Base-by-base conservation (phyloP, 2,329 filamentous ascomycete species). In the Colletotrichum eremochloae region DNA sequence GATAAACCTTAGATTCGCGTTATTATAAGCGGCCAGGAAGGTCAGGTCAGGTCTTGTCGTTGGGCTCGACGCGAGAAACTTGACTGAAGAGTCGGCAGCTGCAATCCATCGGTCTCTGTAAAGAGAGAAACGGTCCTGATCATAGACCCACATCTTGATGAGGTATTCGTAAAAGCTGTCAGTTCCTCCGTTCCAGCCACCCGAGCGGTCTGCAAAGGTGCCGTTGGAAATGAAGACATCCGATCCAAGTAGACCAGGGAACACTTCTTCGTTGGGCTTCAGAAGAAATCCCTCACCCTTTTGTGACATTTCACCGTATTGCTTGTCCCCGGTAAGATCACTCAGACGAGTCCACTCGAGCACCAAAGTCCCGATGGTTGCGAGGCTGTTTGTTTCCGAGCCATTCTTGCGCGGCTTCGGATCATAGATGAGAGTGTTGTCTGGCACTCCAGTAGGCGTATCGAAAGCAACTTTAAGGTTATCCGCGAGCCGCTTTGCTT, bases 91-190 rank as follows among this genome's bases (percentile, higher is more conserved):
- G 76, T 97, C 91, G 64, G 91, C 93, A 2, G 94, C 94, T 0
- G 86, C 79, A 53, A 94, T 83, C 94, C 94, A 97, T 60, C 90
- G 89, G 74, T 95, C 91, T 76, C 87, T 90, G 82, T 96, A 94
- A 3, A 81, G 74, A 1, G 77, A 81, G 77, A 93, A 97, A 3
- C 89, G 86, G 7, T 80, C 76, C 0, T 89, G 86, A 78, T 96
- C 92, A 80, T 97, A 97, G 67, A 96, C 81, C 77, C 91, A 97
- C 93, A 96, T 96, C 85, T 97, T 97, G 81, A 97, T 92, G 42
- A 97, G 88, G 77, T 97, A 97, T 82, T 97, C 94, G 82, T 97
- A 97, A 82, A 92, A 97, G 55, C 91, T 94, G 80, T 97, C 94
- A 40, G 88, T 88, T 8, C 93, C 92, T 63, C 92, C 94, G 50